Evolutionary conservation across 192 early-diverging fungal species (phyloP).

Genomic region (Backusella morwellensis): DNA sequence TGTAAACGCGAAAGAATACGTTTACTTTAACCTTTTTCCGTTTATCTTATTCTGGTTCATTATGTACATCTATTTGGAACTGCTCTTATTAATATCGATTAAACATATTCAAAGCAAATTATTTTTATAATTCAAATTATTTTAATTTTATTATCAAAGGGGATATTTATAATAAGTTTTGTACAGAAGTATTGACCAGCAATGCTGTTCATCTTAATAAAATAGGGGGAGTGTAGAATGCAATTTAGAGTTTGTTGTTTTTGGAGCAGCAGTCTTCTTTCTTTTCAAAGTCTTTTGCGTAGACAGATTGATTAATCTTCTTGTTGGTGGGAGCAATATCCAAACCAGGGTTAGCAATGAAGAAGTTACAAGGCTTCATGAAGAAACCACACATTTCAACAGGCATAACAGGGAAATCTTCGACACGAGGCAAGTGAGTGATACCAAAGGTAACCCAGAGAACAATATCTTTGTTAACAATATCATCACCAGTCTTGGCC

Average conservation of each 20-base stretch:
- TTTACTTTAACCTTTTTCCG: too few species aligned
- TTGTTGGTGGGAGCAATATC: constrained; percentile 35
- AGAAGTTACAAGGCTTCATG: constrained; percentile 41
- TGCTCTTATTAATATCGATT: too few species aligned
- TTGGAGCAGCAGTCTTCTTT: constrained; percentile 15
- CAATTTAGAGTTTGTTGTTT: constrained; percentile 19
- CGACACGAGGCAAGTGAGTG: constrained; percentile 36
- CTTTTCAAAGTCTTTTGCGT: constrained; percentile 19
- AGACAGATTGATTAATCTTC: constrained; percentile 27
- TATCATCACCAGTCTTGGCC: constrained; percentile 21
- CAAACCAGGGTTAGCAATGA: constrained; percentile 33
- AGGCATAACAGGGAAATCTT: constrained; percentile 42
- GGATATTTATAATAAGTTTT: constrained; percentile 1
- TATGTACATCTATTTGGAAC: too few species aligned
- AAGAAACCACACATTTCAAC: constrained; percentile 36
- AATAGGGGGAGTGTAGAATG: background rate
- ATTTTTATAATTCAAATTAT: background rate
- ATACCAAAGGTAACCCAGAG: constrained; percentile 41
- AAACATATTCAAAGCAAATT: background rate
- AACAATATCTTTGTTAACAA: constrained; percentile 32
- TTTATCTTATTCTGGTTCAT: too few species aligned
- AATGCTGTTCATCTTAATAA: background rate
- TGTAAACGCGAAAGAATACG: too few species aligned
- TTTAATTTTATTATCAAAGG: background rate
- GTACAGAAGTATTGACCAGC: background rate